Conservation (phyloP, 805 yeast genomes). For the Torulaspora gathmanii region DNA sequence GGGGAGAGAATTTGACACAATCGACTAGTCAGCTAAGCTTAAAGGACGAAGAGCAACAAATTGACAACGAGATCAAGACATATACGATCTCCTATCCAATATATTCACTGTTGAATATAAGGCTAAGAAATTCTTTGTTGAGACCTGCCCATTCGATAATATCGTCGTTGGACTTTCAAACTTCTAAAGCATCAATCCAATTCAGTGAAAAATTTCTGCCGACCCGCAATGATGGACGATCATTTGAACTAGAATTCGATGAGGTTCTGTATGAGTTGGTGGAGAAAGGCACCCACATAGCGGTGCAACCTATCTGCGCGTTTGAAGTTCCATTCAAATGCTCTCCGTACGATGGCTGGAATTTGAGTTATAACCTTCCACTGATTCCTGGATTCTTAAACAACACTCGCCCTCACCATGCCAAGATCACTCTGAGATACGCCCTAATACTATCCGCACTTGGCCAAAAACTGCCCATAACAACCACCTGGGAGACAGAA, state of each 20-base stretch:
- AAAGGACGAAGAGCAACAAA: neutral
- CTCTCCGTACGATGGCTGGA: slow-evolving; percentile 25
- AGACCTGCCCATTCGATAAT: slow-evolving; percentile 21
- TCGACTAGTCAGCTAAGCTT: neutral
- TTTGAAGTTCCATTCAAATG: slow-evolving; percentile 23
- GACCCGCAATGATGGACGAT: neutral
- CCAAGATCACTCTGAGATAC: slow-evolving; percentile 24
- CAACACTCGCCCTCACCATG: slow-evolving; percentile 22
- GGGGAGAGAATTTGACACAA: slow-evolving; percentile 4
- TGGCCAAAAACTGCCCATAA: slow-evolving; percentile 14
- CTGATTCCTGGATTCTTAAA: slow-evolving; percentile 11
- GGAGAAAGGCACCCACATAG: slow-evolving; percentile 19
- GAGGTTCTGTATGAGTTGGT: slow-evolving; percentile 22
- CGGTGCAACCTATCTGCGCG: slow-evolving; percentile 24
- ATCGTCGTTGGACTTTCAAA: slow-evolving; percentile 35
- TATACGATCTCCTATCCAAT: slow-evolving; percentile 26
- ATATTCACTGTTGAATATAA: slow-evolving; percentile 31
- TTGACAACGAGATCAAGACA: neutral
- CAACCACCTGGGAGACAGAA: slow-evolving; percentile 34
- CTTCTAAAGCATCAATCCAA: slow-evolving; percentile 26
- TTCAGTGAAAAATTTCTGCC: slow-evolving; percentile 14
- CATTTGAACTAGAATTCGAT: slow-evolving; percentile 13
- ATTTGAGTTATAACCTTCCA: slow-evolving; percentile 29
- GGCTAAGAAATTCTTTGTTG: slow-evolving; percentile 29
- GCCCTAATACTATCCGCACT: slow-evolving; percentile 4